A percentile compares a stretch with the other conserved stretches of the same genome.
Conservation (phyloP, 306 rosid genomes). For the Acacia crassicarpa region DNA sequence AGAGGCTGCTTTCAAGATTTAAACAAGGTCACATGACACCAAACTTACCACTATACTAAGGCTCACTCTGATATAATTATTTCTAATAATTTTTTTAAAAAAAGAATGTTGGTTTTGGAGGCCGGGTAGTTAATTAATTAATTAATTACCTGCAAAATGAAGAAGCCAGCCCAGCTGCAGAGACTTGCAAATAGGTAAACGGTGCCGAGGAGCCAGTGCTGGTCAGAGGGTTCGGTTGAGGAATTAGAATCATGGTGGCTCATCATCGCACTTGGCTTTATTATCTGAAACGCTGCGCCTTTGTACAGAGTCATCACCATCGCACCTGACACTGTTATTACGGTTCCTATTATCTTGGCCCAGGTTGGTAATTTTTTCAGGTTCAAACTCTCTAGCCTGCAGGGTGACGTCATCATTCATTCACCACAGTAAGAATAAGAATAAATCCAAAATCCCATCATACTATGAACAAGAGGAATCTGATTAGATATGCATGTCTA, state of each 20-base stretch:
- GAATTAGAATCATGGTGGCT: constrained; percentile 26
- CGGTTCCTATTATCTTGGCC: constrained; percentile 83
- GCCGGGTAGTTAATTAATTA: background rate
- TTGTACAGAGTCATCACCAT: constrained; percentile 96
- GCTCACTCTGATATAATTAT: background rate
- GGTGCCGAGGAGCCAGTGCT: constrained; percentile 82
- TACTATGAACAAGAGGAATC: constrained; percentile 1
- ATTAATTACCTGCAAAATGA: constrained; percentile 71
- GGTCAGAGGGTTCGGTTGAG: constrained; percentile 46
- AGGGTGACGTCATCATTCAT: background rate
- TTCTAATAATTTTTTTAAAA: background rate
- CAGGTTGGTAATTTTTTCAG: constrained; percentile 66
- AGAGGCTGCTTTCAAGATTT: no score
- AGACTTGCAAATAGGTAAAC: constrained; percentile 70
- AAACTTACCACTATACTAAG: no score
- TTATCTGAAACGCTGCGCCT: constrained; percentile 66
- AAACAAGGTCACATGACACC: no score
- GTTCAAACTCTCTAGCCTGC: constrained; percentile 84
- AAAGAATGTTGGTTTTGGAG: background rate
- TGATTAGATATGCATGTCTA: constrained; percentile 1
- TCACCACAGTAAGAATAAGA: background rate
- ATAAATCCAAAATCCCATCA: background rate
- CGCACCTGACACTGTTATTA: constrained; percentile 79
- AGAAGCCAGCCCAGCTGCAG: constrained; percentile 87
- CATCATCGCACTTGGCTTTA: constrained; percentile 35